A percentile compares a stretch with the other conserved stretches of the same genome.
Conservation (phyloP, 208 protist species). For the Leishmania major region DNA sequence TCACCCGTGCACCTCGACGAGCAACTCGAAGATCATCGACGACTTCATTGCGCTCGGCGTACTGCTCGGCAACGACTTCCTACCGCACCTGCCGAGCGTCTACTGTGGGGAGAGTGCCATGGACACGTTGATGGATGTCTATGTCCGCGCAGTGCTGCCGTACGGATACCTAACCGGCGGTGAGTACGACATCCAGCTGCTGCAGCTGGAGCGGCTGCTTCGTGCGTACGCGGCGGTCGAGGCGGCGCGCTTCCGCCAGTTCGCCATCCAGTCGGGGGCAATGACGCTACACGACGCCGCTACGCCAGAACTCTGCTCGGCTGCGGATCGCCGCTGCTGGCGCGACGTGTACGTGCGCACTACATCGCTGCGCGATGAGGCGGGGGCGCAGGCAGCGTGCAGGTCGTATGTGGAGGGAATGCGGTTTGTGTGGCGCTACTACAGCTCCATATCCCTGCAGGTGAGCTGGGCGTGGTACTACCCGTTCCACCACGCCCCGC, state of each 20-base stretch:
- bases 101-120: conserved; percentile 83
- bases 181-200: conserved; percentile 66
- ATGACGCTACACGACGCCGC: conserved; percentile 47
- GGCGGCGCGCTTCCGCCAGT: conserved; percentile 66
- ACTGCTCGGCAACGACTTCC: conserved; percentile 87
- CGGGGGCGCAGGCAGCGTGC: conserved; percentile 55
- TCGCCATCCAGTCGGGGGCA: conserved; percentile 30
- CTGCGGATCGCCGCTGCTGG: conserved; percentile 49
- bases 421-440: conserved; percentile 87
- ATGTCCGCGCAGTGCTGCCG: conserved; percentile 77
- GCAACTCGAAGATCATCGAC: conserved; percentile 84
- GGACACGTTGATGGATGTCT: conserved; percentile 80
- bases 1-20: conserved; percentile 58
- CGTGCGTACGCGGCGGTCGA: conserved; percentile 68
- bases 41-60: conserved; percentile 83
- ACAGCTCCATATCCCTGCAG: conserved; percentile 49
- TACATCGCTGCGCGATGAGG: conserved; percentile 40
- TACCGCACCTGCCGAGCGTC: conserved; percentile 69
- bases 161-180: conserved; percentile 81
- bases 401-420: conserved; percentile 73
- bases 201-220: conserved; percentile 70
- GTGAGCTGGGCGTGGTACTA: conserved; percentile 88
- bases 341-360: conserved; percentile 51
- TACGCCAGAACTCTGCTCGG: conserved; percentile 32
- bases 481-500: conserved; percentile 72